phyloP scores from a whole-genome alignment of 495 filamentous ascomycete species.

The Margaritispora aquatica region DNA sequence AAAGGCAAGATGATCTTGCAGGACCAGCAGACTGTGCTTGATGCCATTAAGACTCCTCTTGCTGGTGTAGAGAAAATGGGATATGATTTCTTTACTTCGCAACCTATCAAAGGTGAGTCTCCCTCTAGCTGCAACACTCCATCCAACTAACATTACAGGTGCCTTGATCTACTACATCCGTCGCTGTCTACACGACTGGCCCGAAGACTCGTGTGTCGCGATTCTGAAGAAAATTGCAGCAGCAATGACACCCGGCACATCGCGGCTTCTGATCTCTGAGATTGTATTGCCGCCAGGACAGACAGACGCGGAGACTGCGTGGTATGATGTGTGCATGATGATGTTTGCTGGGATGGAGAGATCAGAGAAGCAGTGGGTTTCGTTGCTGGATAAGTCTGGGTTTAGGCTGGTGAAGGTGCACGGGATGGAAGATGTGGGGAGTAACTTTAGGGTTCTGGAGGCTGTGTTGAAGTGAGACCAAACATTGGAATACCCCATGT shows the following conservation, averaged over 20 bases:
- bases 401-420: slow-evolving; percentile 25
- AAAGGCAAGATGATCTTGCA: slow-evolving; percentile 41
- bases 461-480: not conserved
- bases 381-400: slow-evolving; percentile 30
- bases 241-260: slow-evolving; percentile 26
- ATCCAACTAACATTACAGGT: slow-evolving; percentile 24
- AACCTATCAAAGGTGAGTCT: slow-evolving; percentile 40
- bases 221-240: slow-evolving; percentile 26
- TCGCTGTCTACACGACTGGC: slow-evolving; percentile 28
- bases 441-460: not conserved
- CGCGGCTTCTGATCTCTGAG: slow-evolving; percentile 9
- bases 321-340: slow-evolving; percentile 34
- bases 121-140: slow-evolving; percentile 2
- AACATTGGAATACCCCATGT: too few species aligned
- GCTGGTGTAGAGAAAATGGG: slow-evolving; percentile 37
- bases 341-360: slow-evolving; percentile 33
- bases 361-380: slow-evolving; percentile 35
- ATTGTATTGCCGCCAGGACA: slow-evolving; percentile 7
- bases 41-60: slow-evolving; percentile 1
- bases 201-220: slow-evolving; percentile 17
- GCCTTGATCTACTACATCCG: slow-evolving; percentile 31
- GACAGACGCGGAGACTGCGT: slow-evolving; percentile 22
- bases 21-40: slow-evolving; percentile 40
- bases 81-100: slow-evolving; percentile 45
- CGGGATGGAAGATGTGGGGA: not conserved